A percentile compares a stretch with the other conserved stretches of the same genome.
These are phyloP conservation scores for Yarrowia sp. DNA, from an alignment of 805 yeast species.

Conservation along the genomic window DNA sequence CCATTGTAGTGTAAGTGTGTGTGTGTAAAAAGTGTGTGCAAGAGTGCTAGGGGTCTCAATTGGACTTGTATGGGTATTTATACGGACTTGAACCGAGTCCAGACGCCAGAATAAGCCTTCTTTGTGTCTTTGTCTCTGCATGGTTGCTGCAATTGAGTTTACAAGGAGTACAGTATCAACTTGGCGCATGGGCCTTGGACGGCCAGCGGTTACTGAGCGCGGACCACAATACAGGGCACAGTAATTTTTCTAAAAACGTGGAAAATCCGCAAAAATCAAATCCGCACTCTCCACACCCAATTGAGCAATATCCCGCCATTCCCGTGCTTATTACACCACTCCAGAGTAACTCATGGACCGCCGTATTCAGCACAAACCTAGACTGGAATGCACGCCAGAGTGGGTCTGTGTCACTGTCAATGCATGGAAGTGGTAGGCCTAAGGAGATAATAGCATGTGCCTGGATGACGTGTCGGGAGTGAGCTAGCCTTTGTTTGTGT, in stretches of 20 bases:
- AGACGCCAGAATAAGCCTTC: background rate
- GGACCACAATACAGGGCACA: too few relatives aligned
- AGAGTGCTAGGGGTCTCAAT: background rate
- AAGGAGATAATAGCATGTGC: too few relatives aligned
- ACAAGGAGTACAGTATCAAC: too few relatives aligned
- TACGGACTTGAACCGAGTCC: too few relatives aligned
- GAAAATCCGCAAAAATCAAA: background rate
- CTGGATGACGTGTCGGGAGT: too few relatives aligned
- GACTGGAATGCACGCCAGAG: background rate
- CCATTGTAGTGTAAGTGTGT: slow-evolving; percentile 8
- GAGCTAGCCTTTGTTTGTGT: too few relatives aligned
- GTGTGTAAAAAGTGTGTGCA: background rate
- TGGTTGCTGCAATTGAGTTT: too few relatives aligned
- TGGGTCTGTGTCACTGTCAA: background rate
- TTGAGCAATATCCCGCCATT: background rate
- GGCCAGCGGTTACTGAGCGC: too few relatives aligned
- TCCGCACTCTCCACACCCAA: background rate
- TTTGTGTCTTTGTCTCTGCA: background rate
- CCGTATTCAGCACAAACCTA: background rate
- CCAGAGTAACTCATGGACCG: background rate
- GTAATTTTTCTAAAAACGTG: too few relatives aligned
- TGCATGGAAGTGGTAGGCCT: background rate
- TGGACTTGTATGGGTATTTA: too few relatives aligned
- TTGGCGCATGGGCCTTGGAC: too few relatives aligned
- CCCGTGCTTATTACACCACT: too few relatives aligned